These are phyloP conservation scores for Debaryomyces nepalensis DNA, from an alignment of 1,139 yeast species.

Conservation along the genomic window DNA sequence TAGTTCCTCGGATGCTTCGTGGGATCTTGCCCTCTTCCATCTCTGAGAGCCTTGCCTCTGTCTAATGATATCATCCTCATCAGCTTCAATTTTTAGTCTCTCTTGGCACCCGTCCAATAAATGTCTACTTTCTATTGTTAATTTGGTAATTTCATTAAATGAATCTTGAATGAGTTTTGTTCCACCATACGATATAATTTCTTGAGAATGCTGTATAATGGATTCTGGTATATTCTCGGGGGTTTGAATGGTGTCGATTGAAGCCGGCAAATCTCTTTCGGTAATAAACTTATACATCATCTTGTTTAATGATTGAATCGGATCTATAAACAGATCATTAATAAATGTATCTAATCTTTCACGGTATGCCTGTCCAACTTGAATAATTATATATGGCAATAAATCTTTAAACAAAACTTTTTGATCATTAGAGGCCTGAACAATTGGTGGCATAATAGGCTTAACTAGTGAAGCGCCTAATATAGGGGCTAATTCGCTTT, in stretches of 20 bases:
- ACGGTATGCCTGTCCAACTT: constrained; percentile 68
- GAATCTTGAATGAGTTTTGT: constrained; percentile 43
- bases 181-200: constrained; percentile 62
- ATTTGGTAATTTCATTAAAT: constrained; percentile 48
- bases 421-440: constrained; percentile 29
- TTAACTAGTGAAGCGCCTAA: constrained; percentile 62
- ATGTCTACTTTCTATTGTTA: constrained; percentile 46
- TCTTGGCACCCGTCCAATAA: constrained; percentile 50
- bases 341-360: constrained; percentile 67
- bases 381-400: constrained; percentile 69
- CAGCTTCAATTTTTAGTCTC: constrained; percentile 53
- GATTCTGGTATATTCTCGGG: constrained; percentile 68
- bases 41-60: constrained; percentile 49
- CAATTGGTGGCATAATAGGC: constrained; percentile 44
- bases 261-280: constrained; percentile 59
- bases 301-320: constrained; percentile 55
- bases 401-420: constrained; percentile 56
- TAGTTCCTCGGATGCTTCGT: constrained; percentile 41
- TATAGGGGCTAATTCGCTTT: constrained; percentile 46
- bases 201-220: constrained; percentile 58
- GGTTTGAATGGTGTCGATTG: constrained; percentile 64
- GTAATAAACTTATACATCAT: constrained; percentile 49
- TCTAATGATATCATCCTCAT: constrained; percentile 59
- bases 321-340: constrained; percentile 52
- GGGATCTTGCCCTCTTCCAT: constrained; percentile 54